A percentile compares a stretch with the other conserved stretches of the same genome.
Evolutionary conservation across 805 yeast species (phyloP).

Genomic region (Myxozyma kluyveri): DNA sequence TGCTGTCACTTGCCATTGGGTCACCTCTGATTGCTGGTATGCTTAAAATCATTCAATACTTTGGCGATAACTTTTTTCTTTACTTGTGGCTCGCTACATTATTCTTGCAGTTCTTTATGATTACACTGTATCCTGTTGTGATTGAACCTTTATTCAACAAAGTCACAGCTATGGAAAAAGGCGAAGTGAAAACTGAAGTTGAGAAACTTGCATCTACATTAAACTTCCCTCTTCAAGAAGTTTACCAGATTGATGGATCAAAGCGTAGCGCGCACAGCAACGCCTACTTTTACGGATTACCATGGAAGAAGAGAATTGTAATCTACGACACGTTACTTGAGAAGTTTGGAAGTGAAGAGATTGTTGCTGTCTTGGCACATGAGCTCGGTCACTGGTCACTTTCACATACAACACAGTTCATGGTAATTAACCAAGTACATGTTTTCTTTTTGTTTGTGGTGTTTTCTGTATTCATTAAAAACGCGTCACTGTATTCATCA

Average conservation of each 20-base stretch:
- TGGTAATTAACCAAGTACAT: constrained; percentile 63
- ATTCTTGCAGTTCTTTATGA: constrained; percentile 65
- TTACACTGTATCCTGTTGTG: constrained; percentile 69
- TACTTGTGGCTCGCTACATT: constrained; percentile 74
- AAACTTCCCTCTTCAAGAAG: constrained; percentile 79
- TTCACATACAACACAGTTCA: constrained; percentile 77
- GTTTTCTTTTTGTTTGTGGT: constrained; percentile 62
- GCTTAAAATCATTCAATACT: constrained; percentile 74
- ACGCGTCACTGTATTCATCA: constrained; percentile 69
- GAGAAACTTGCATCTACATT: constrained; percentile 73
- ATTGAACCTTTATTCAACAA: constrained; percentile 93
- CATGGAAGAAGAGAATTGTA: constrained; percentile 96
- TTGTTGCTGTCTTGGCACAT: constrained; percentile 94
- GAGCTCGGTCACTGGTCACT: constrained; percentile 98
- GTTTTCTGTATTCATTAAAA: constrained; percentile 77
- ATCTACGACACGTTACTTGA: constrained; percentile 86
- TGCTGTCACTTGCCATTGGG: constrained; percentile 58
- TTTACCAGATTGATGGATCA: constrained; percentile 94
- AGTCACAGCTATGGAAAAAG: constrained; percentile 83
- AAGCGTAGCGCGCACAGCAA: constrained; percentile 94
- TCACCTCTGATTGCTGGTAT: constrained; percentile 72
- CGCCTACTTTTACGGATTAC: constrained; percentile 93
- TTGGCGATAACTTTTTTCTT: constrained; percentile 76
- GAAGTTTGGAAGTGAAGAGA: constrained; percentile 71
- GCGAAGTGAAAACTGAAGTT: constrained; percentile 78